These are phyloP conservation scores for Plasmodiophora brassicae DNA, from an alignment of 208 protist genomes.

Conservation along the genomic window DNA sequence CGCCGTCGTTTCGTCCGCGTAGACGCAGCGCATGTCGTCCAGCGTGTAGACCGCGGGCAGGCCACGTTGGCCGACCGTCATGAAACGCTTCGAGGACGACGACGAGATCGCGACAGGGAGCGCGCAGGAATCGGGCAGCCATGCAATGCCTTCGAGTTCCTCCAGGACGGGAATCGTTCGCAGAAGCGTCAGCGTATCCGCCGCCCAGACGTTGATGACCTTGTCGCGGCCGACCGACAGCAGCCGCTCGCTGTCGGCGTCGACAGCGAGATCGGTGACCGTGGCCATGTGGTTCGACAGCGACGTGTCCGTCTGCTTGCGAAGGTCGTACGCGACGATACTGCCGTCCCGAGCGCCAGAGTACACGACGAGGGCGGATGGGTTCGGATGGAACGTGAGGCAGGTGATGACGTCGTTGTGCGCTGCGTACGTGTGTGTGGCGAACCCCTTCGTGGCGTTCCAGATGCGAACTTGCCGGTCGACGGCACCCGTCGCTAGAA, in stretches of 20 bases:
- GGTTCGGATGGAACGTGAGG: not conserved
- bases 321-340: not conserved
- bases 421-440: not conserved
- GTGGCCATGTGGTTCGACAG: not conserved
- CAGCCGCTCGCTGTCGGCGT: not conserved
- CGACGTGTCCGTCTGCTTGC: not conserved
- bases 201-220: not conserved
- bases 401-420: not conserved
- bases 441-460: conserved; percentile 23
- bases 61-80: not conserved
- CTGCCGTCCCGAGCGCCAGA: not conserved
- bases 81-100: not conserved
- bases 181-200: not conserved
- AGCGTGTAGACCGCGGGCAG: not conserved
- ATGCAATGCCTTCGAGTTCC: not conserved
- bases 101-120: not conserved
- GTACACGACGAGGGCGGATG: not conserved
- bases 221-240: not conserved
- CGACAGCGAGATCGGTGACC: not conserved
- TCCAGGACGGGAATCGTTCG: not conserved
- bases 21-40: not conserved
- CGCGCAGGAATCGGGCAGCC: not conserved
- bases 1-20: not conserved
- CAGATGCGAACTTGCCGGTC: not conserved
- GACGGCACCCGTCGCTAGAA: not conserved